These are phyloP conservation scores for Ampelomyces quisqualis DNA, from an alignment of 2,329 filamentous ascomycete genomes.

Conservation along the genomic window DNA sequence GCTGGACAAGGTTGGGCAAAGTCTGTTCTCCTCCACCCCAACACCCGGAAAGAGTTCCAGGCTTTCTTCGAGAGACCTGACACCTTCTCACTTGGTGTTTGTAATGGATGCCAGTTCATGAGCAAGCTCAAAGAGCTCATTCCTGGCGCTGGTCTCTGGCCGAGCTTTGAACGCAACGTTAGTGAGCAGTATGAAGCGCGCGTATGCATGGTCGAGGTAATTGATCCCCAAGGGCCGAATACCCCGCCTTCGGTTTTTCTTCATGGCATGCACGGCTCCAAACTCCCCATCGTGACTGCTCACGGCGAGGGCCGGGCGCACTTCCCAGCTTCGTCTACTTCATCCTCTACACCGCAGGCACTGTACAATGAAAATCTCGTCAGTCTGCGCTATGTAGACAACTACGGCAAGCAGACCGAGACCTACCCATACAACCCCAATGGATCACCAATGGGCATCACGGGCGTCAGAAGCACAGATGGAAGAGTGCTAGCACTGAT, in stretches of 20 bases:
- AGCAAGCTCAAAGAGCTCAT: slow-evolving; percentile 80
- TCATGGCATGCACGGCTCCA: slow-evolving; percentile 79
- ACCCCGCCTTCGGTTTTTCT: slow-evolving; percentile 72
- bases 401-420: slow-evolving; percentile 72
- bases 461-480: slow-evolving; percentile 73
- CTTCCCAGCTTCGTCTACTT: slow-evolving; percentile 45
- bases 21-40: slow-evolving; percentile 79
- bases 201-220: slow-evolving; percentile 79
- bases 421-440: slow-evolving; percentile 89
- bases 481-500: slow-evolving; percentile 85
- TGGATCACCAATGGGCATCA: slow-evolving; percentile 77
- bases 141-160: slow-evolving; percentile 79
- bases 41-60: slow-evolving; percentile 75
- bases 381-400: slow-evolving; percentile 82
- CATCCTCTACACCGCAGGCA: slow-evolving; percentile 45
- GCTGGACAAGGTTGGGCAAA: slow-evolving; percentile 98
- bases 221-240: slow-evolving; percentile 54
- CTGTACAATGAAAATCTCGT: slow-evolving; percentile 69
- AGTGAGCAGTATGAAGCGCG: slow-evolving; percentile 90
- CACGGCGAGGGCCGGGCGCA: slow-evolving; percentile 86
- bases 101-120: slow-evolving; percentile 97
- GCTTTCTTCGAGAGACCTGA: slow-evolving; percentile 83
- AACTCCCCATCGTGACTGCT: slow-evolving; percentile 81
- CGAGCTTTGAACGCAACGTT: slow-evolving; percentile 79
- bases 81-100: slow-evolving; percentile 91